Evolutionary conservation across 2,329 filamentous ascomycete genomes (phyloP).

Genomic region (Magnaporthiopsis incrustans): DNA sequence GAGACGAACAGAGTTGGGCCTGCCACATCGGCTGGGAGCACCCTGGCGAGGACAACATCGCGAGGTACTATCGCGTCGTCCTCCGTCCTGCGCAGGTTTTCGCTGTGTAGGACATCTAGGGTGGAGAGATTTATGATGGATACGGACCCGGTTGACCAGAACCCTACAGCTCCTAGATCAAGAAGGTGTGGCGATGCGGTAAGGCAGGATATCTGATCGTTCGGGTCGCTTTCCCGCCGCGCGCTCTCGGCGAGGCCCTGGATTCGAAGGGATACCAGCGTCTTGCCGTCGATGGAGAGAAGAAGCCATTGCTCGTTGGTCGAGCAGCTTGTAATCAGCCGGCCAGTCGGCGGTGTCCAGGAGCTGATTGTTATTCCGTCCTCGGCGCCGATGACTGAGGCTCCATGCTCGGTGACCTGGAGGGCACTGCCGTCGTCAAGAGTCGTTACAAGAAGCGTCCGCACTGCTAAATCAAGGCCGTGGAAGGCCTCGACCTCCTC

Average conservation of each 20-base stretch:
- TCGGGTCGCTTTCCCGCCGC: conserved; percentile 51
- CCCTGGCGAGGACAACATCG: conserved; percentile 69
- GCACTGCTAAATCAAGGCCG: conserved; percentile 59
- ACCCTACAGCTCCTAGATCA: conserved; percentile 70
- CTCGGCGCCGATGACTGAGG: conserved; percentile 54
- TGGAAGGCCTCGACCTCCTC: conserved; percentile 77
- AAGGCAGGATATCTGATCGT: conserved; percentile 79
- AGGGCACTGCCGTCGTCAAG: conserved; percentile 56
- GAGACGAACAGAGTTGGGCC: conserved; percentile 77
- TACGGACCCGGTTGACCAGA: conserved; percentile 77
- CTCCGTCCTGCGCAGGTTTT: conserved; percentile 48
- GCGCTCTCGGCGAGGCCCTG: conserved; percentile 47
- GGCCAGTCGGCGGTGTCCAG: conserved; percentile 45
- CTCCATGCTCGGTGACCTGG: conserved; percentile 64
- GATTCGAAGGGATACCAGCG: conserved; percentile 61
- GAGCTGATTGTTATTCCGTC: conserved; percentile 43
- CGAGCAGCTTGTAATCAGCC: conserved; percentile 69
- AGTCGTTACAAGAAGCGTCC: conserved; percentile 65
- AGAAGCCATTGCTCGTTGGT: conserved; percentile 63
- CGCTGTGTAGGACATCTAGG: conserved; percentile 53
- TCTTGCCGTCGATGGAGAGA: conserved; percentile 68
- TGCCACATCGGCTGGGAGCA: conserved; percentile 52
- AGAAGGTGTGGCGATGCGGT: conserved; percentile 59
- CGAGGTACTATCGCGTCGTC: conserved; percentile 74
- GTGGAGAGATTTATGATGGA: conserved; percentile 63